Evolutionary conservation across 164 flowering plant genomes (phyloP).

Genomic region (Vitis labrusca): DNA sequence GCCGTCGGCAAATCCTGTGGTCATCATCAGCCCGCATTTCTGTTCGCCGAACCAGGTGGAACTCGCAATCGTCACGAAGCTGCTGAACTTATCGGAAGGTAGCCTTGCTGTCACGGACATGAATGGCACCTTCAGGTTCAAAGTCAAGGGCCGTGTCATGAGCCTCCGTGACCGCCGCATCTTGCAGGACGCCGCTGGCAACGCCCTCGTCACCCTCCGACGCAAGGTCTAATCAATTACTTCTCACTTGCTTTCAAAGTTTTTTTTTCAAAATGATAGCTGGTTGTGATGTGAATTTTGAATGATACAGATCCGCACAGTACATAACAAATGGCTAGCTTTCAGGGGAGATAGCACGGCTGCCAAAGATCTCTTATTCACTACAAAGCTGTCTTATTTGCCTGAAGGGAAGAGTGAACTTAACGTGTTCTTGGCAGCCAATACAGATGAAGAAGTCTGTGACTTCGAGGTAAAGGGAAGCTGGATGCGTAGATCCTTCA

Average conservation of each 20-base stretch:
- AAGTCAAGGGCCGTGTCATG: slow-evolving; percentile 37
- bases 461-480: slow-evolving; percentile 34
- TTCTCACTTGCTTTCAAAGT: too few relatives aligned
- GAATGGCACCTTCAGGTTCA: slow-evolving; percentile 49
- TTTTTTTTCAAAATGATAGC: not conserved
- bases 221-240: slow-evolving; percentile 29
- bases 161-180: slow-evolving; percentile 47
- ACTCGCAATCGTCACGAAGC: slow-evolving; percentile 39
- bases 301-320: slow-evolving; percentile 19
- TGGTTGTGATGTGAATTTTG: not conserved
- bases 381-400: slow-evolving; percentile 16
- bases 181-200: slow-evolving; percentile 44
- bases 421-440: slow-evolving; percentile 29
- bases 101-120: slow-evolving; percentile 43
- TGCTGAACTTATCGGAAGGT: slow-evolving; percentile 42
- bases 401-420: slow-evolving; percentile 24
- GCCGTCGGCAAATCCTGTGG: slow-evolving; percentile 11
- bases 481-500: slow-evolving; percentile 25
- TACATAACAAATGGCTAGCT: slow-evolving; percentile 36
- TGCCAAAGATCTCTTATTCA: slow-evolving; percentile 27
- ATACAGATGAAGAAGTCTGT: slow-evolving; percentile 9
- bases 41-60: slow-evolving; percentile 46
- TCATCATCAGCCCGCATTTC: slow-evolving; percentile 45
- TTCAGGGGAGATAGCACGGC: slow-evolving; percentile 42
- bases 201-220: slow-evolving; percentile 42